These are phyloP conservation scores for Zygotorulaspora florentina DNA, from an alignment of 805 yeast genomes.

Conservation along the genomic window DNA sequence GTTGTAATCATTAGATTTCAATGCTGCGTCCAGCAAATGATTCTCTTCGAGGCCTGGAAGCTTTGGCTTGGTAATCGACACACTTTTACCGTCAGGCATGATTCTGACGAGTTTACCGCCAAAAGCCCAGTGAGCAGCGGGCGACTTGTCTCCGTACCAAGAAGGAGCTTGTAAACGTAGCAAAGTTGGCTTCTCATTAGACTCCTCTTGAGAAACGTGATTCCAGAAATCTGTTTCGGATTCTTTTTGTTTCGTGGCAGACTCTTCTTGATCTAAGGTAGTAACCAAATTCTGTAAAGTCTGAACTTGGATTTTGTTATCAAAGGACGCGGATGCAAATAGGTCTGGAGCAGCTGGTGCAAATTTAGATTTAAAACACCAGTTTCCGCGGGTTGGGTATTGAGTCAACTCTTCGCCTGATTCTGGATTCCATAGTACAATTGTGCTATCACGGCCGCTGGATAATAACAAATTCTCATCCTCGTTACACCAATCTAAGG, in stretches of 20 bases:
- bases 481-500: slow-evolving; percentile 88
- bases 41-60: slow-evolving; percentile 37
- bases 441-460: slow-evolving; percentile 88
- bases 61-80: slow-evolving; percentile 37
- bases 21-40: slow-evolving; percentile 49
- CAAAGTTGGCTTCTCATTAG: slow-evolving; percentile 68
- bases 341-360: slow-evolving; percentile 86
- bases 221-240: slow-evolving; percentile 84
- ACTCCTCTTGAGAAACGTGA: slow-evolving; percentile 60
- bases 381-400: slow-evolving; percentile 87
- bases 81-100: slow-evolving; percentile 39
- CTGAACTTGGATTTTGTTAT: slow-evolving; percentile 76
- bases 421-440: slow-evolving; percentile 86
- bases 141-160: slow-evolving; percentile 75
- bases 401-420: slow-evolving; percentile 70
- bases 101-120: slow-evolving; percentile 82
- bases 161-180: slow-evolving; percentile 72
- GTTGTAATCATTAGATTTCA: slow-evolving; percentile 50
- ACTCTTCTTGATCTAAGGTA: slow-evolving; percentile 28
- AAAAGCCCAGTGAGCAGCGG: slow-evolving; percentile 77
- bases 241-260: slow-evolving; percentile 30
- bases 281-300: slow-evolving; percentile 66
- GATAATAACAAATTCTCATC: slow-evolving; percentile 78
- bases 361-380: slow-evolving; percentile 87
- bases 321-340: slow-evolving; percentile 85